Base-by-base conservation (phyloP, 176 grass and related monocot species). In the Otatea glauca region DNA sequence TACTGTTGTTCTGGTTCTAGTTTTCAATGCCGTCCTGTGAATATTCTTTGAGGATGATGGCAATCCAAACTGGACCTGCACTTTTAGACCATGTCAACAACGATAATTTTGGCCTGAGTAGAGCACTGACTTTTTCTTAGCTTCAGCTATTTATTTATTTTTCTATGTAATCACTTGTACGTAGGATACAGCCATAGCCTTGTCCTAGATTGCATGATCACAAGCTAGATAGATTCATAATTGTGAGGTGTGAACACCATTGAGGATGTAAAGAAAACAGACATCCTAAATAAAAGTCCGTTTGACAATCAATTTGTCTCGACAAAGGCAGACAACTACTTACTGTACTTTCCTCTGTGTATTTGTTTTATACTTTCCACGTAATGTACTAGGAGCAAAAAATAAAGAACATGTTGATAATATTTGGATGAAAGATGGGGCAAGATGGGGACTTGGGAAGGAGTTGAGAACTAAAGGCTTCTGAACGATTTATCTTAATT, bases 31-130 rank as follows among this genome's bases (percentile, higher is more conserved):
- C 20, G 6, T 49, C 16, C 7, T 14, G 1, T 43, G 41, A 67
- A 78, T 68, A 78, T 83, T 73, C 58, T 83, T 65, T 51, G 67
- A 86, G 76, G 43, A 66, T 7, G 25, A 78, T 21, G 13, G 41
- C 59, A 54, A 74, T 35, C 14, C 74, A 78, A 51, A 59, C 17
- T 79, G 42, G 51, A 74, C 32, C 74, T 61, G 18, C 68, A 51
- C 32, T 41, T 60, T 74, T 34, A 60, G 66, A 72, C 51, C 60
- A 73, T 79, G 68, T 59, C 50, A 76, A 89, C 3, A 21, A 72
- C 15, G 27, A 37, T 27, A 60, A 38, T 79, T 75, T 65, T 58
- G 59, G 58, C 66, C 16, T 10, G 18, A 60, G 9, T 72, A 45
- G 41, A 24, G 6, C 71, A 41, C 50, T 44, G 18, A 67, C 25